Evolutionary conservation across 2,329 filamentous ascomycete genomes (phyloP).

Genomic region (Cladorrhinum sp.): DNA sequence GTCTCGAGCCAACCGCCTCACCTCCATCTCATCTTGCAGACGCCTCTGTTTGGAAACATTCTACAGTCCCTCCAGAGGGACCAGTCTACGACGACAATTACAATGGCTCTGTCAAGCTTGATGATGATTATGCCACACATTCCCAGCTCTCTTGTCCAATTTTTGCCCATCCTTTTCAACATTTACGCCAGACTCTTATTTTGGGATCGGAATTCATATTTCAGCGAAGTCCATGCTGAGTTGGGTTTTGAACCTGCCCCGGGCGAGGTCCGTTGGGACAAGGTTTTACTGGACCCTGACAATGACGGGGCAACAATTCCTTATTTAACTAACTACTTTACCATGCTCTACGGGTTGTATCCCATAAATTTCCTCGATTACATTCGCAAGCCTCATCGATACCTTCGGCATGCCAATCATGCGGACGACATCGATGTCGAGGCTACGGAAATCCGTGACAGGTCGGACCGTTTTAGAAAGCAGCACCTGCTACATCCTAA

Average conservation of each 20-base stretch:
- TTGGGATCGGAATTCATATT: conserved; percentile 61
- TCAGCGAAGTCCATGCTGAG: conserved; percentile 37
- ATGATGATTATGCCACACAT: conserved; percentile 84
- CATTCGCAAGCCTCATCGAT: conserved; percentile 76
- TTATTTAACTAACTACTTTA: conserved; percentile 73
- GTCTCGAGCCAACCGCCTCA: conserved; percentile 76
- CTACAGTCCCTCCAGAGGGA: conserved; percentile 73
- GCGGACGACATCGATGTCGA: conserved; percentile 75
- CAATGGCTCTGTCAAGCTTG: conserved; percentile 68
- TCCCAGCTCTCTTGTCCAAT: conserved; percentile 65
- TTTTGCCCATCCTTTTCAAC: conserved; percentile 73
- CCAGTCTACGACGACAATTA: conserved; percentile 73
- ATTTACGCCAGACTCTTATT: conserved; percentile 78
- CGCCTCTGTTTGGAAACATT: conserved; percentile 67
- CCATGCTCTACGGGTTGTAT: conserved; percentile 77
- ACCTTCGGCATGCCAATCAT: conserved; percentile 69
- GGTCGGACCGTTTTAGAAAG: conserved; percentile 71
- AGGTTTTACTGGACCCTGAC: conserved; percentile 58
- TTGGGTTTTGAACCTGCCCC: conserved; percentile 39
- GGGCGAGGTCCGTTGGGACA: conserved; percentile 57
- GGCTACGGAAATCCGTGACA: conserved; percentile 70
- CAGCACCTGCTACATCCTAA: conserved; percentile 78
- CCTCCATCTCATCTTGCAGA: conserved; percentile 69
- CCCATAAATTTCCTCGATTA: conserved; percentile 86
- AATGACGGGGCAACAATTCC: conserved; percentile 60